phyloP scores from a whole-genome alignment of 202 grass and related monocot species.

The Schoenoplectus triqueter region DNA sequence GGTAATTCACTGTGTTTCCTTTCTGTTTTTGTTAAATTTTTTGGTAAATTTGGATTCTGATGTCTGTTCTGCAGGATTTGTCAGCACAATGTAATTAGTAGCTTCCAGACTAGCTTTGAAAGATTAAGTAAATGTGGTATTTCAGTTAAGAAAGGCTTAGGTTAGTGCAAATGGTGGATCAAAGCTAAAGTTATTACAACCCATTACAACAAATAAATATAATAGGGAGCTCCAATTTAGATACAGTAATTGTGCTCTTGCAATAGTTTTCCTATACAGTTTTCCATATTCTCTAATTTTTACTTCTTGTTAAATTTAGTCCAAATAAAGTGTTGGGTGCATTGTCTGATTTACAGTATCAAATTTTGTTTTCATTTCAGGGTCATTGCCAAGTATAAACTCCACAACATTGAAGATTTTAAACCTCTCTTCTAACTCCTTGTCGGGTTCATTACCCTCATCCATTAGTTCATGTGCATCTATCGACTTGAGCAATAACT shows the following conservation, averaged over 20 bases:
- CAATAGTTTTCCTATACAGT: background rate
- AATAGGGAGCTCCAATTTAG: background rate
- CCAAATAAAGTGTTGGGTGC: slow-evolving; percentile 12
- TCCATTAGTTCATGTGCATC: slow-evolving; percentile 60
- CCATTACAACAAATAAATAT: background rate
- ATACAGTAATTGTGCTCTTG: background rate
- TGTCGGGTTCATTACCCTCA: slow-evolving; percentile 70
- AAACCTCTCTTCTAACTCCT: slow-evolving; percentile 88
- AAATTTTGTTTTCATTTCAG: slow-evolving; percentile 54
- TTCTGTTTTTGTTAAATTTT: background rate
- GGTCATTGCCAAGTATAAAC: slow-evolving; percentile 60
- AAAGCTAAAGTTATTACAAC: slow-evolving; percentile 10
- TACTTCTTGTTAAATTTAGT: background rate
- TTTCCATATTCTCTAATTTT: background rate
- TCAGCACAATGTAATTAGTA: background rate
- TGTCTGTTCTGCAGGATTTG: background rate
- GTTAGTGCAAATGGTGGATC: slow-evolving; percentile 18
- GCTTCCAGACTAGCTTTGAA: background rate
- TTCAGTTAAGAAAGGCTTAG: background rate
- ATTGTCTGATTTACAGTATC: background rate
- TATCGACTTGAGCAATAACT: slow-evolving; percentile 84
- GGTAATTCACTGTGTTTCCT: slow-evolving; percentile 50
- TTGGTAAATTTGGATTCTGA: slow-evolving; percentile 7
- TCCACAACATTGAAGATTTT: slow-evolving; percentile 85
- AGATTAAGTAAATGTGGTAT: background rate